These are phyloP conservation scores for Leishmania lainsoni DNA, from an alignment of 208 protist genomes.

Conservation along the genomic window DNA sequence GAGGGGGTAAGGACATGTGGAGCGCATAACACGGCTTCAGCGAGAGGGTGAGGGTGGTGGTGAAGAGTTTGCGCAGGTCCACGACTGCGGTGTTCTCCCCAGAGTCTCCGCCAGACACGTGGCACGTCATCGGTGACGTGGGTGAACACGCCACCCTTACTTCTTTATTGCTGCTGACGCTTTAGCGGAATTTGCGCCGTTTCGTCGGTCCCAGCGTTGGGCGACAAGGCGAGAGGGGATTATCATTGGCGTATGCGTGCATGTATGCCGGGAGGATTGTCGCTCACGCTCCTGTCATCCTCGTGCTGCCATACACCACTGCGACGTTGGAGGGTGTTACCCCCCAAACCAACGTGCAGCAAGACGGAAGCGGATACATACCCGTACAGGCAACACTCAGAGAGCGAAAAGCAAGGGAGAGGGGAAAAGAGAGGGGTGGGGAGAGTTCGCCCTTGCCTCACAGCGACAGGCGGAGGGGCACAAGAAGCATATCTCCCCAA, in stretches of 20 bases:
- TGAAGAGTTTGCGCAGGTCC: not conserved
- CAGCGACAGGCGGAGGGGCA: not conserved
- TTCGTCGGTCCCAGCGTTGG: not conserved
- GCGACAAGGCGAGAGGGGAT: not conserved
- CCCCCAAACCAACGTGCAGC: conserved; percentile 2
- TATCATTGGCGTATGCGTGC: not conserved
- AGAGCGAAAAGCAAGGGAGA: not conserved
- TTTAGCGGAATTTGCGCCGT: not conserved
- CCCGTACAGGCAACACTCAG: not conserved
- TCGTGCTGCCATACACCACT: not conserved
- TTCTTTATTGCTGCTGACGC: not conserved
- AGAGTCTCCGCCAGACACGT: not conserved
- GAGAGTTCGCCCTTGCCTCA: not conserved
- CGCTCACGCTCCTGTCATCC: not conserved
- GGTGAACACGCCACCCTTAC: not conserved
- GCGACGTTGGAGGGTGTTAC: conserved; percentile 2
- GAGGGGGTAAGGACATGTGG: not conserved
- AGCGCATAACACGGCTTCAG: not conserved
- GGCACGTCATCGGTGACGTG: not conserved
- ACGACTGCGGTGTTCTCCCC: not conserved
- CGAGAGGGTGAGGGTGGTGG: not conserved
- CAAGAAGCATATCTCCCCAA: not conserved
- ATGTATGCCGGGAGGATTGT: not conserved
- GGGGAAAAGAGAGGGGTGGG: not conserved
- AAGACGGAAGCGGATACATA: not conserved